Percentiles rank a stretch among this genome's conserved stretches.
phyloP scores from a whole-genome alignment of 2,329 filamentous ascomycete species.

The Alternaria angustiovoidea region DNA sequence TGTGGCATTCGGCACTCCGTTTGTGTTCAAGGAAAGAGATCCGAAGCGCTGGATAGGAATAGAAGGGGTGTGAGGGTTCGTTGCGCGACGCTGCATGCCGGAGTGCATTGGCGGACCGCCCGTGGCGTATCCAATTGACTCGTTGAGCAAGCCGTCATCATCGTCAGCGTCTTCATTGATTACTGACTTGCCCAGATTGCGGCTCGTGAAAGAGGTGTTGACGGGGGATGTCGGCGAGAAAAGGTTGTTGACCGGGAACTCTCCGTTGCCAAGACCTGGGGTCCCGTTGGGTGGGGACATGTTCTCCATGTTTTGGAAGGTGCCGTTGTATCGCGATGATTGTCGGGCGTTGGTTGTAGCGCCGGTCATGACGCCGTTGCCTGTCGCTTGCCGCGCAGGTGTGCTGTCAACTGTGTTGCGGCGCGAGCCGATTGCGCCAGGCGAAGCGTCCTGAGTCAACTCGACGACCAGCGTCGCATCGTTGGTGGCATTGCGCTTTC shows the following conservation, averaged over 20 bases:
- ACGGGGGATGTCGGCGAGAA: slow-evolving; percentile 80
- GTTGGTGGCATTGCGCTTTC: slow-evolving; percentile 68
- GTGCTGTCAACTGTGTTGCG: slow-evolving; percentile 64
- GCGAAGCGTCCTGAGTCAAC: slow-evolving; percentile 55
- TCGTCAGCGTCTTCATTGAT: slow-evolving; percentile 76
- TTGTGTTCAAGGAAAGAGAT: slow-evolving; percentile 75
- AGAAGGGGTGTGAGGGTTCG: slow-evolving; percentile 75
- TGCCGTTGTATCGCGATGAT: slow-evolving; percentile 67
- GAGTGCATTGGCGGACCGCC: slow-evolving; percentile 64
- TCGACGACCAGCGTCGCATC: slow-evolving; percentile 68
- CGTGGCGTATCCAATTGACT: slow-evolving; percentile 77
- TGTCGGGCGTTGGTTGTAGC: slow-evolving; percentile 56
- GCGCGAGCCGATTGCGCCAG: slow-evolving; percentile 55
- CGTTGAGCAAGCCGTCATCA: slow-evolving; percentile 75
- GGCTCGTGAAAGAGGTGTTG: slow-evolving; percentile 72
- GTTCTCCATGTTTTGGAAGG: slow-evolving; percentile 69
- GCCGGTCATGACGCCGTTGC: slow-evolving; percentile 55
- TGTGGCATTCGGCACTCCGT: slow-evolving; percentile 54
- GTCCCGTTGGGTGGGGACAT: slow-evolving; percentile 67
- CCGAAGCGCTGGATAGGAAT: slow-evolving; percentile 74
- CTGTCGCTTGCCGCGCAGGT: slow-evolving; percentile 53
- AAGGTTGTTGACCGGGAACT: slow-evolving; percentile 69
- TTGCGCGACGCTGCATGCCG: slow-evolving; percentile 69
- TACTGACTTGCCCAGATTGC: slow-evolving; percentile 69
- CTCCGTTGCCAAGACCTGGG: slow-evolving; percentile 62